Base-by-base conservation (phyloP, 2,329 filamentous ascomycete species). In the Aspergillus calidoustus region DNA sequence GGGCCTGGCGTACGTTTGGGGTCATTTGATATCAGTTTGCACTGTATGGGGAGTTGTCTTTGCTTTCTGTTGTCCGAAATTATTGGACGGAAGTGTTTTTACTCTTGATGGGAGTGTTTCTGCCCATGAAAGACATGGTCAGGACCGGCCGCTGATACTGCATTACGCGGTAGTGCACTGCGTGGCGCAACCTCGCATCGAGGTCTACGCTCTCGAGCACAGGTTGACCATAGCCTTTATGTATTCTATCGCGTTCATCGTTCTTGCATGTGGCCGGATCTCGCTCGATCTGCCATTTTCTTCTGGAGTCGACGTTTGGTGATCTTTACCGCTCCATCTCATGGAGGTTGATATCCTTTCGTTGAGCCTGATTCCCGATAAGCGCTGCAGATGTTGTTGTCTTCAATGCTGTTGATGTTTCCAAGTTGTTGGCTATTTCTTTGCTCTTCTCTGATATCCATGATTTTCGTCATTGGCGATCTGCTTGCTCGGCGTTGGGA, bases 371-470 rank as follows among this genome's bases (percentile, higher is more conserved):
- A 68, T 66, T 67, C 61, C 59, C 61, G 60, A 59, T 62, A 66
- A 54, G 65, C 65, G 64, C 59, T 62, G 51, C 60, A 60, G 61
- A 53, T 31, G 41, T 53, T 43, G 19, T 48, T 57, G 54, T 55
- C 50, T 62, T 30, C 58, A 62, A 62, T 62, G 60, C 46, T 54
- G 50, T 30, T 52, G 49, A 34, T 38, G 43, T 56, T 46, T 28
- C 25, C 25, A 28, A 28, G 4, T 28, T 22, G 28, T 46, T 53
- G 19, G 49, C 51, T 41, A 30, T 49, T 53, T 31, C 48, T 28
- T 41, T 17, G 48, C 50, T 43, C 44, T 52, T 59, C 61, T 57
- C 47, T 75, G 72, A 76, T 76, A 76, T 75, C 73, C 74, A 71
- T 71, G 66, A 57, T 46, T 43, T 73, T 63, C 61, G 63, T 53